Percentiles rank a stretch among this genome's conserved stretches.
phyloP scores from a whole-genome alignment of 2,329 filamentous ascomycete species.

The Lithohypha guttulata region DNA sequence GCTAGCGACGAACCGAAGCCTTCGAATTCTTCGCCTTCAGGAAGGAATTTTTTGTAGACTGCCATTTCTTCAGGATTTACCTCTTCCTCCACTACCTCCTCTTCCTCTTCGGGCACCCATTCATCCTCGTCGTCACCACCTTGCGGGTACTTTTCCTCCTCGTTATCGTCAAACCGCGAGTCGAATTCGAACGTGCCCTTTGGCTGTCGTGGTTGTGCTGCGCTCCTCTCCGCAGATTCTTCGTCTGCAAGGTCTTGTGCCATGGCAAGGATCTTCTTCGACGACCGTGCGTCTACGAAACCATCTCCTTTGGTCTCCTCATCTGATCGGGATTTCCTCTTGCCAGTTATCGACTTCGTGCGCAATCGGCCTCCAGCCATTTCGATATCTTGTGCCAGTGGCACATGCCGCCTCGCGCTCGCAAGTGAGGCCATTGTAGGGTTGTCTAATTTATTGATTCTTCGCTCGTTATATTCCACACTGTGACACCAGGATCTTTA shows the following conservation, averaged over 20 bases:
- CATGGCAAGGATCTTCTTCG: slow-evolving; percentile 77
- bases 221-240: slow-evolving; percentile 46
- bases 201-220: slow-evolving; percentile 25
- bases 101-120: slow-evolving; percentile 48
- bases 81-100: slow-evolving; percentile 52
- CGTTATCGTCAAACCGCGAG: slow-evolving; percentile 54
- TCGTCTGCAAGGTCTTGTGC: slow-evolving; percentile 83
- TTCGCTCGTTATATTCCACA: no score
- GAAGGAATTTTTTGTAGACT: slow-evolving; percentile 83
- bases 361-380: slow-evolving; percentile 55
- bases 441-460: no score
- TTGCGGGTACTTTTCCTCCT: slow-evolving; percentile 33
- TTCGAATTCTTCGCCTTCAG: slow-evolving; percentile 43
- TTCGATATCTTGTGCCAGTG: slow-evolving; percentile 77
- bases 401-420: slow-evolving; percentile 61
- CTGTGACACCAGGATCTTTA: no score
- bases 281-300: slow-evolving; percentile 81
- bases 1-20: slow-evolving; percentile 20
- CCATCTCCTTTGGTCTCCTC: slow-evolving; percentile 52
- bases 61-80: slow-evolving; percentile 82
- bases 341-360: slow-evolving; percentile 62
- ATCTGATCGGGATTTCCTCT: slow-evolving; percentile 46
- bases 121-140: slow-evolving; percentile 71
- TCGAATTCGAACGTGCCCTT: slow-evolving; percentile 71
- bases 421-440: slow-evolving; percentile 16